Evolutionary conservation across 1,139 yeast genomes (phyloP), one percentile per base, ranked within the genome.

Genomic region (Pichia sp.): DNA sequence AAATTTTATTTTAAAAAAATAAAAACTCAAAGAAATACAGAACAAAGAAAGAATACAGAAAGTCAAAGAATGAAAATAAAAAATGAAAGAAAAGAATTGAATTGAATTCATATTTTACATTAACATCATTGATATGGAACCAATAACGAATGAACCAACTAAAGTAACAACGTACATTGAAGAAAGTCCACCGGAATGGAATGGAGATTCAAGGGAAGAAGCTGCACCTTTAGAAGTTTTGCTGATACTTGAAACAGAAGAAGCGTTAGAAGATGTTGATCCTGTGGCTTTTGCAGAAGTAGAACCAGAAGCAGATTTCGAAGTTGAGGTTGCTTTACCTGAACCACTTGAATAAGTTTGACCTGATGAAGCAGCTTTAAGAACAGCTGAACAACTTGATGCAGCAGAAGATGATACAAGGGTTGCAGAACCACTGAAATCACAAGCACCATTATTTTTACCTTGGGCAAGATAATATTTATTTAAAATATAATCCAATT

Each of bases 361-460:
- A 30, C 39, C 44, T 28, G 70, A 62, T 37, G 74, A 70, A 30
- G 76, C 68, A 40, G 67, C 51, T 41, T 71, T 61, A 42, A 55
- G 62, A 59, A 67, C 72, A 61, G 57, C 68, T 59, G 54, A 55
- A 58, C 59, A 69, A 42, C 72, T 70, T 29, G 76, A 63, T 30
- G 55, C 41, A 20, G 55, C 42, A 35, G 61, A 57, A 3, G 43
- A 42, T 5, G n/a, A n/a, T n/a, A 40, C 49, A 37, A 76, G 44
- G 32, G 78, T 55, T 42, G 86, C 87, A 49, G 81, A 72, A 51
- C 94, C 92, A 50, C 66, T 64, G 66, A 83, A 84, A 62, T 73
- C 75, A 73, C 94, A 84, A 41, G 85, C 85, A 40, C 70, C 61
- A 24, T 64, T 51, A 41, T 55, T 43, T 48, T 65, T 64, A 55